These are phyloP conservation scores for Sarocladium oryzae DNA, from an alignment of 2,329 filamentous ascomycete genomes.

Conservation along the genomic window DNA sequence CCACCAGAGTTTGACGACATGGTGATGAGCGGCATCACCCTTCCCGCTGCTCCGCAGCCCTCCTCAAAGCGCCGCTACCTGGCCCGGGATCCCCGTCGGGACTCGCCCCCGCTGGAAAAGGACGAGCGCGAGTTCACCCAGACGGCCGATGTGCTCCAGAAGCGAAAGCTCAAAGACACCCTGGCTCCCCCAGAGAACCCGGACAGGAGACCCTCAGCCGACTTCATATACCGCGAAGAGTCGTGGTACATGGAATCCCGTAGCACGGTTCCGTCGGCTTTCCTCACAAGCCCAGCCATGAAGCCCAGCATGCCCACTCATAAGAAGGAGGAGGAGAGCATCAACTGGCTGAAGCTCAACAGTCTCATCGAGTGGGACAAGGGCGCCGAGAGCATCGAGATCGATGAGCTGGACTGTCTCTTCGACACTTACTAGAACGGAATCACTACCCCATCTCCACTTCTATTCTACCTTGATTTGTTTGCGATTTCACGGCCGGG, in stretches of 20 bases:
- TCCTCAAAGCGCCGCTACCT: slow-evolving; percentile 37
- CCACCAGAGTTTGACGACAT: slow-evolving; percentile 77
- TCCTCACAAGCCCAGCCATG: slow-evolving; percentile 51
- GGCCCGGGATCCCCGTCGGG: slow-evolving; percentile 47
- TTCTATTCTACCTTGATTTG: slow-evolving; percentile 16
- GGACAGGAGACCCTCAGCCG: slow-evolving; percentile 23
- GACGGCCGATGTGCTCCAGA: slow-evolving; percentile 79
- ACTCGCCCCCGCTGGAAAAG: slow-evolving; percentile 82
- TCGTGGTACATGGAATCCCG: slow-evolving; percentile 46
- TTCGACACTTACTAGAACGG: slow-evolving; percentile 65
- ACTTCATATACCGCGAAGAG: slow-evolving; percentile 39
- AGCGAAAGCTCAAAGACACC: slow-evolving; percentile 50
- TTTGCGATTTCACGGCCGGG: background rate
- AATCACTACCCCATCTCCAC: slow-evolving; percentile 15
- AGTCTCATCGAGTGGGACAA: slow-evolving; percentile 47
- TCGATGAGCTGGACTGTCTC: slow-evolving; percentile 87
- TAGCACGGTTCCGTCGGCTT: slow-evolving; percentile 30
- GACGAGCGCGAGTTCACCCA: slow-evolving; percentile 97
- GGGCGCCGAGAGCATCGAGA: slow-evolving; percentile 81
- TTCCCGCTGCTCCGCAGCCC: slow-evolving; percentile 56
- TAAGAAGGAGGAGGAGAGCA: slow-evolving; percentile 32
- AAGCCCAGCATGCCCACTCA: slow-evolving; percentile 24
- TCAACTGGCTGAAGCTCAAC: slow-evolving; percentile 34
- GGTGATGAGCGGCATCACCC: slow-evolving; percentile 51
- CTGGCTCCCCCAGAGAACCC: slow-evolving; percentile 20